phyloP scores from a whole-genome alignment of 1,284 basidiomycete genomes.

The Flammula alnicola region DNA sequence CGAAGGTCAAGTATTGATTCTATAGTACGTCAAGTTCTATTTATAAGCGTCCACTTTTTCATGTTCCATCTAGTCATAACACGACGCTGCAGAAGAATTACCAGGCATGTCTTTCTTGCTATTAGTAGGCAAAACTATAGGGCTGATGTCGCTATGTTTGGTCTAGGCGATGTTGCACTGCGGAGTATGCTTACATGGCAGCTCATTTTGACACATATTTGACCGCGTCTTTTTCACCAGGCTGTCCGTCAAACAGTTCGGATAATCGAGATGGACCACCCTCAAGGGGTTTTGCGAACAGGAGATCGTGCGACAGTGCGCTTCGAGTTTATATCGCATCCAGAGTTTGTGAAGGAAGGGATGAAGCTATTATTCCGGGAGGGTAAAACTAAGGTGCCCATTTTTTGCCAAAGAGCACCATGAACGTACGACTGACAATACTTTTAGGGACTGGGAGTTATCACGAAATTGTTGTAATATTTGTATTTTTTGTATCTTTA shows the following conservation, averaged over 20 bases:
- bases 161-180: constrained; percentile 82
- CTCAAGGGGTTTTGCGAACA: constrained; percentile 85
- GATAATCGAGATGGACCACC: constrained; percentile 88
- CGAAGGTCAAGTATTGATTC: constrained; percentile 84
- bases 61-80: constrained; percentile 67
- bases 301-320: constrained; percentile 89
- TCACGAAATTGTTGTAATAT: constrained; percentile 43
- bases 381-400: constrained; percentile 85
- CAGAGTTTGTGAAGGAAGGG: constrained; percentile 90
- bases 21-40: constrained; percentile 57
- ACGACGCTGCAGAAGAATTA: constrained; percentile 92
- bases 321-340: constrained; percentile 90
- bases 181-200: constrained; percentile 60
- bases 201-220: neutral
- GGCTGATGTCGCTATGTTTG: neutral
- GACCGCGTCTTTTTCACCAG: constrained; percentile 37
- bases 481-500: constrained; percentile 2
- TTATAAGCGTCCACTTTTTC: constrained; percentile 31
- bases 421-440: neutral
- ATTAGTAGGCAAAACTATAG: neutral
- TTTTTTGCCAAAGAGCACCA: neutral
- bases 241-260: constrained; percentile 90
- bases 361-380: constrained; percentile 92
- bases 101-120: constrained; percentile 61
- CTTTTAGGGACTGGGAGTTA: constrained; percentile 46